Percentiles rank a stretch among this genome's conserved stretches.
Evolutionary conservation across 129 eudicot species (phyloP).

Genomic region (Tagetes erecta): DNA sequence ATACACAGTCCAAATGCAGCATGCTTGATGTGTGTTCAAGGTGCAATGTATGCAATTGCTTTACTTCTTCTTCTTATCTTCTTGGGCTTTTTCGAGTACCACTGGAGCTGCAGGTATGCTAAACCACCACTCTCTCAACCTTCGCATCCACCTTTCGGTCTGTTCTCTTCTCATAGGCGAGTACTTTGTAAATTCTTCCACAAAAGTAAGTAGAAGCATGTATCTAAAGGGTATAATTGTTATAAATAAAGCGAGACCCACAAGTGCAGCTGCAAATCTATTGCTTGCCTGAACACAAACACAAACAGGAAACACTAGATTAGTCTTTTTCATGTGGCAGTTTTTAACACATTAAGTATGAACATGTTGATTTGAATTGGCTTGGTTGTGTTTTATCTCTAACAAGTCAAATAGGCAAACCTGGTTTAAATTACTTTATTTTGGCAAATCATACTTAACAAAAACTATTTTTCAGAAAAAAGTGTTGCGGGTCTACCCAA

Average conservation of each 20-base stretch:
- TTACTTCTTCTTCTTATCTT: slow-evolving; percentile 73
- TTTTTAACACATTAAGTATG: background rate
- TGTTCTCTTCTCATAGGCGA: slow-evolving; percentile 70
- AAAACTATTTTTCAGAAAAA: background rate
- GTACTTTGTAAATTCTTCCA: slow-evolving; percentile 71
- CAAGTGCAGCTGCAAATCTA: slow-evolving; percentile 53
- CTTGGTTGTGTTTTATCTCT: slow-evolving; percentile 12
- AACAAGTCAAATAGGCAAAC: background rate
- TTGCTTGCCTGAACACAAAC: slow-evolving; percentile 69
- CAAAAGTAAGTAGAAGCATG: slow-evolving; percentile 43
- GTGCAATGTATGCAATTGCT: background rate
- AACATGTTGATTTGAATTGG: background rate
- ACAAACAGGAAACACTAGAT: background rate
- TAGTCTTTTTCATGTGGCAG: background rate
- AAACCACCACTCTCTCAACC: slow-evolving; percentile 96
- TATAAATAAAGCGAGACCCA: slow-evolving; percentile 49
- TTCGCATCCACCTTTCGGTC: slow-evolving; percentile 68
- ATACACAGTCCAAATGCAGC: slow-evolving; percentile 1
- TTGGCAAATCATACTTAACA: background rate
- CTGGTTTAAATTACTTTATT: background rate
- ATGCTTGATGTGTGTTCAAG: background rate
- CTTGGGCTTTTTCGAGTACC: slow-evolving; percentile 55
- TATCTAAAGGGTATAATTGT: slow-evolving; percentile 57
- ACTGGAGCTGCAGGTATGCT: slow-evolving; percentile 98
- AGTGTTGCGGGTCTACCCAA: background rate